phyloP scores from a whole-genome alignment of 495 filamentous ascomycete species.

The Aspergillus nanangensis region DNA sequence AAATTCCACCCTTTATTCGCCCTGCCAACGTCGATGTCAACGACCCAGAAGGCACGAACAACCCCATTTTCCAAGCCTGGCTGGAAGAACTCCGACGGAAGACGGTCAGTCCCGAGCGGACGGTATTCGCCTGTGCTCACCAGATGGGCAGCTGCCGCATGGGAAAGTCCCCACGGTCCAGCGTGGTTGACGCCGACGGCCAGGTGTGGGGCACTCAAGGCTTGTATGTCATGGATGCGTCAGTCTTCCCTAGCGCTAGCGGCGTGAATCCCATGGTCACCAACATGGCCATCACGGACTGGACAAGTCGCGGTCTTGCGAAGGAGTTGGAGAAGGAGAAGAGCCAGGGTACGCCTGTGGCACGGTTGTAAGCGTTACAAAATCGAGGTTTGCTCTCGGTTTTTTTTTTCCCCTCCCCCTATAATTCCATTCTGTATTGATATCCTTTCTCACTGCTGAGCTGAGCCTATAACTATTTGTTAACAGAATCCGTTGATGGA shows the following conservation, averaged over 20 bases:
- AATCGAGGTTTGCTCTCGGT: too few species aligned
- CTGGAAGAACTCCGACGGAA: slow-evolving; percentile 55
- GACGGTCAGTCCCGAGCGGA: slow-evolving; percentile 40
- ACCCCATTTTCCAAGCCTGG: slow-evolving; percentile 65
- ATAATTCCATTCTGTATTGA: neutral
- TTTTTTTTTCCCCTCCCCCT: too few species aligned
- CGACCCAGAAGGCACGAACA: slow-evolving; percentile 52
- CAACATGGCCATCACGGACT: slow-evolving; percentile 73
- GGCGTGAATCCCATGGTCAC: slow-evolving; percentile 96
- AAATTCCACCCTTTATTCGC: slow-evolving; percentile 64
- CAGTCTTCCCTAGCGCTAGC: slow-evolving; percentile 82
- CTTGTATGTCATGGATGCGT: slow-evolving; percentile 80
- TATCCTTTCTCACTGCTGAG: too few species aligned
- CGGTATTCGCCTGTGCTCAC: slow-evolving; percentile 63
- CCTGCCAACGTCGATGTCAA: slow-evolving; percentile 27
- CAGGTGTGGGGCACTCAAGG: slow-evolving; percentile 72
- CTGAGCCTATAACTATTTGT: too few species aligned
- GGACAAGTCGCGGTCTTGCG: slow-evolving; percentile 35
- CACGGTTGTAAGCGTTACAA: neutral
- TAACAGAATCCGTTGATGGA: too few species aligned
- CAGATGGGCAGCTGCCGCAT: slow-evolving; percentile 93
- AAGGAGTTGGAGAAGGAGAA: slow-evolving; percentile 19
- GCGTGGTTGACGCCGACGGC: slow-evolving; percentile 73
- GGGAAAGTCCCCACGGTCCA: slow-evolving; percentile 51
- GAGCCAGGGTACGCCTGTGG: slow-evolving; percentile 6